Base-by-base conservation (phyloP, 2,329 filamentous ascomycete species). In the Aplosporella prunicola region DNA sequence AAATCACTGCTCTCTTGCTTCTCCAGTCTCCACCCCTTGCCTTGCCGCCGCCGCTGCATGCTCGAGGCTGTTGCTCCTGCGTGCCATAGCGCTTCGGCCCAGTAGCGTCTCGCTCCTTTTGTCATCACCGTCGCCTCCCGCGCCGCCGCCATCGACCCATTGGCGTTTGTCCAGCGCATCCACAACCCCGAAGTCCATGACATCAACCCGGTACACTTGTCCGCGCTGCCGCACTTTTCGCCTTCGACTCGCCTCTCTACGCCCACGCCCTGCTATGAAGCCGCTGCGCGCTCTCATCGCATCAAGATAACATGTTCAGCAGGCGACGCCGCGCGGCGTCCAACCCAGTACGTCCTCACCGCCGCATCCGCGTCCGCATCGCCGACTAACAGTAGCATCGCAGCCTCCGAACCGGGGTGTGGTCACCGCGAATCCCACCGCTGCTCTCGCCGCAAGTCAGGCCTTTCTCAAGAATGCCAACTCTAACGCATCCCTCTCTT, bases 371-470 rank as follows among this genome's bases (percentile, higher is more conserved):
- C 31, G 25, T 31, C 14, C 18, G 34, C 17, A 20, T 33, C 18
- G 35, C 43, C 44, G 37, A 43, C 42, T 32, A 18, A 27, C 6
- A 31, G 27, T 32, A 38, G 32, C 41, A n/a, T 51, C 56, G 46
- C 50, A 60, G 56, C 52, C 43, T 45, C 50, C 38, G 44, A 51
- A 43, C 39, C 35, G 27, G 20, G 20, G 14, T 20, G n/a, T 22
- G 8, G 35, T n/a, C 20, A 20, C 25, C 14, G 76, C 77, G 34
- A 79, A 78, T 53, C 71, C 82, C 39, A 80, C 79, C 52, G 87
- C 85, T 41, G 76, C 87, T 38, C 78, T 82, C 31, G 86, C 86
- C 40, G 87, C 88, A 43, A 77, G 77, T 43, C 81, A 83, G 57
- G 88, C 87, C 41, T 93, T 89, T 61, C 71, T 81, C 53, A 78